Evolutionary conservation across 2,329 filamentous ascomycete genomes (phyloP), one percentile per base, ranked within the genome.

Genomic region (Pseudocercospora fijiensis): DNA sequence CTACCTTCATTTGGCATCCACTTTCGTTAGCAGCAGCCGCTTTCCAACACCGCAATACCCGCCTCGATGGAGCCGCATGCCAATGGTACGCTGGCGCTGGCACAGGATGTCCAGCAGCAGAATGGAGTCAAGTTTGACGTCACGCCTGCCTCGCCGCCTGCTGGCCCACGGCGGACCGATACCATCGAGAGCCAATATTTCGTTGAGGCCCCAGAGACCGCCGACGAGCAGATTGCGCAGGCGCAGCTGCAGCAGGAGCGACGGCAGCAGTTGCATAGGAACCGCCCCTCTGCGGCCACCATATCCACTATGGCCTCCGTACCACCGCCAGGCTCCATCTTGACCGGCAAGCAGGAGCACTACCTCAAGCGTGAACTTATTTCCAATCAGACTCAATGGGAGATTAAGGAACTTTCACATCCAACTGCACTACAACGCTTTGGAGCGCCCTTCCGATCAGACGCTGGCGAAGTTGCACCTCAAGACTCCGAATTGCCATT

Each of bases 281-380:
- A 68, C n/a, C 58, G 61, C 26, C 68, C 69, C 9, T 73, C 72
- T 2, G 66, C 66, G 57, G 72, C 70, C 8, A 70, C 69, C 52
- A 69, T 69, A 26, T 62, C 69, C 33, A 82, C 80, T n/a, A 76
- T 71, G 45, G 72, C 76, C 64, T 82, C 81, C 26, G 74, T 79
- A 61, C 81, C 83, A 56, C 82, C 82, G n/a, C 80, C 82, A 33
- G 84, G 84, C 22, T 84, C 85, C 57, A 79, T 88, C 68, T 80
- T 99, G 75, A 96, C 93, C 0, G 95, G 95, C 70, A 98, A 97
- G 80, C 94, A 99, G 84, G 95, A 99, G 78, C 95, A 99, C 77
- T 99, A 99, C 76, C 88, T 99, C 70, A 99, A 99, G 81, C 88
- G 95, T 74, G 95, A 99, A 78, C 89, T 99, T 73, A 88, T 99